Evolutionary conservation across 2,329 filamentous ascomycete genomes (phyloP).

Genomic region (Colletotrichum sojae): DNA sequence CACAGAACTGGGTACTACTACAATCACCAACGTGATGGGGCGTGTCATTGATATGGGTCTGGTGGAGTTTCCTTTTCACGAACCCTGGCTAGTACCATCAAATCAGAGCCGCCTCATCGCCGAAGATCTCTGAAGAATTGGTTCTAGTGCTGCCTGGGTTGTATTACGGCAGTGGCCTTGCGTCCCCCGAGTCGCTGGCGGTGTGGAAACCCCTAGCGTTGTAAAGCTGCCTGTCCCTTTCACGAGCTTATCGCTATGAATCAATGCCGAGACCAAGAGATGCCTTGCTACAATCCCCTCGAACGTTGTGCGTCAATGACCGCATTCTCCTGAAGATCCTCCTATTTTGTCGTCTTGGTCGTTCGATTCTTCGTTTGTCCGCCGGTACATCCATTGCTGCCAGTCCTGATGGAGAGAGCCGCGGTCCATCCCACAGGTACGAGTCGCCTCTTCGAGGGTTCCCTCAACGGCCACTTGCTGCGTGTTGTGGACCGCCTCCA

Average conservation of each 20-base stretch:
- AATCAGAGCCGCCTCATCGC: background rate
- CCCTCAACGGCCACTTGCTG: slow-evolving; percentile 17
- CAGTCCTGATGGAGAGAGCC: background rate
- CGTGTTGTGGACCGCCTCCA: slow-evolving; percentile 22
- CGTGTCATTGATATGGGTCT: slow-evolving; percentile 17
- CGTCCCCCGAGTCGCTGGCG: background rate
- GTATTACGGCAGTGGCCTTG: background rate
- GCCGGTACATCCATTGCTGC: too few species aligned
- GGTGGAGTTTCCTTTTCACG: slow-evolving; percentile 15
- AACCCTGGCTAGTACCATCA: slow-evolving; percentile 15
- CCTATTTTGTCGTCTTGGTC: too few species aligned
- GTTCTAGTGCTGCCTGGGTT: slow-evolving; percentile 15
- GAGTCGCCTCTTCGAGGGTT: slow-evolving; percentile 7
- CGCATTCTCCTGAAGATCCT: too few species aligned
- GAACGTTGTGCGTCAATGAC: too few species aligned
- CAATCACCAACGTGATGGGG: background rate
- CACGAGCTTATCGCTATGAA: background rate
- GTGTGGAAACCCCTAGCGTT: slow-evolving; percentile 1
- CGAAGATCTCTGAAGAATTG: slow-evolving; percentile 18
- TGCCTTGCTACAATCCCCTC: too few species aligned
- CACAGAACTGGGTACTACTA: too few species aligned
- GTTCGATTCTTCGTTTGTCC: too few species aligned
- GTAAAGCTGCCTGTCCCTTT: background rate
- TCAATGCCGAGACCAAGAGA: background rate
- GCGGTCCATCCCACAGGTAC: background rate